Evolutionary conservation across 345 rosid genomes (phyloP).

Genomic region (Brassica juncea): DNA sequence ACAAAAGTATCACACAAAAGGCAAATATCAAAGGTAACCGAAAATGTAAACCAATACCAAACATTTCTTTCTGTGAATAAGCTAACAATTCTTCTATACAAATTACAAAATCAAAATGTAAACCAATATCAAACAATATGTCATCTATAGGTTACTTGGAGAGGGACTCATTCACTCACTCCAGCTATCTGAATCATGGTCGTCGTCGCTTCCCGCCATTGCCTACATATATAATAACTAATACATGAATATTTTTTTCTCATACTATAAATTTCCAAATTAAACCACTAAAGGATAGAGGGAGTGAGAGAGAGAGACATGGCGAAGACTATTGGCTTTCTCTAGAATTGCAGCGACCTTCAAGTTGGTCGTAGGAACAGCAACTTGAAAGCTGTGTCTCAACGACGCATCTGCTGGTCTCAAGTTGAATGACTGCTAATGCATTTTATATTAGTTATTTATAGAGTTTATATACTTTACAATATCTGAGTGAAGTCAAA

Average conservation of each 20-base stretch:
- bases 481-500: not conserved
- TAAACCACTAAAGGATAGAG: not conserved
- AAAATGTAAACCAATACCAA: too few relatives aligned
- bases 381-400: constrained; percentile 69
- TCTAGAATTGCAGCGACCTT: constrained; percentile 92
- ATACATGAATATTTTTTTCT: not conserved
- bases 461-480: not conserved
- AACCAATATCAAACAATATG: not conserved
- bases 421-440: constrained; percentile 76
- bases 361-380: constrained; percentile 73
- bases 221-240: constrained; percentile 47
- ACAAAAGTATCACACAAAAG: too few relatives aligned
- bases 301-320: constrained; percentile 53
- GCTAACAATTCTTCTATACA: constrained; percentile 1
- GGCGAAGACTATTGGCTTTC: constrained; percentile 95
- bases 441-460: not conserved
- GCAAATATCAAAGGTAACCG: too few relatives aligned
- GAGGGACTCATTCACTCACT: constrained; percentile 48
- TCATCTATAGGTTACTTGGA: not conserved
- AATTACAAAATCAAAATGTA: not conserved
- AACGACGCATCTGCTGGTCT: constrained; percentile 59
- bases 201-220: constrained; percentile 92
- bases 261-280: not conserved
- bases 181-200: constrained; percentile 82
- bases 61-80: not conserved